These are phyloP conservation scores for Tetramitus jugosus DNA, from an alignment of 208 protist genomes.

Conservation along the genomic window DNA sequence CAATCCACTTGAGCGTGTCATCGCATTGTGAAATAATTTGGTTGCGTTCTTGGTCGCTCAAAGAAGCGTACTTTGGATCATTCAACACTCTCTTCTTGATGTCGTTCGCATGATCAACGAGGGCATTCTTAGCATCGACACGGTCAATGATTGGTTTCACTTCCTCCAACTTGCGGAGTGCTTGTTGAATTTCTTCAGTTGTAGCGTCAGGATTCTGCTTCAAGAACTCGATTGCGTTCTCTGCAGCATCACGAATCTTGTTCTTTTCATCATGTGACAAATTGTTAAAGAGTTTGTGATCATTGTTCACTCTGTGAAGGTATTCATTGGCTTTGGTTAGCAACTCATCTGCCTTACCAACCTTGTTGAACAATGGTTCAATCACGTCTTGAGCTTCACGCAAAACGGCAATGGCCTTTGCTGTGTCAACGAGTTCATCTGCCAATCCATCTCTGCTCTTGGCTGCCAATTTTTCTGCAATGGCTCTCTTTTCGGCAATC, in stretches of 20 bases:
- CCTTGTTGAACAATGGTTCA: not conserved
- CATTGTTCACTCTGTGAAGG: not conserved
- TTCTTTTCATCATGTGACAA: not conserved
- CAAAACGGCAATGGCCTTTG: no score
- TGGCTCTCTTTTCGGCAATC: no score
- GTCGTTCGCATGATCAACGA: not conserved
- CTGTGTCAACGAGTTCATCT: no score
- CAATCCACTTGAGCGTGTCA: slow-evolving; percentile 83
- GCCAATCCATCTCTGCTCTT: no score
- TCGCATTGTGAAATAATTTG: slow-evolving; percentile 67
- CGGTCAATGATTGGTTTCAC: not conserved
- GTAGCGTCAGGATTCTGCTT: not conserved
- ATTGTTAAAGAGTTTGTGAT: not conserved
- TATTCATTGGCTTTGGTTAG: not conserved
- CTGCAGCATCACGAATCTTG: not conserved
- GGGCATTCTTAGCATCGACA: not conserved
- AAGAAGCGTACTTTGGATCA: slow-evolving; percentile 68
- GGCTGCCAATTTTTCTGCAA: no score
- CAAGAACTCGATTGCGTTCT: not conserved
- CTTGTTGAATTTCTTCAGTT: not conserved
- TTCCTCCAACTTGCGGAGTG: not conserved
- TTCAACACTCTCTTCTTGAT: slow-evolving; percentile 42
- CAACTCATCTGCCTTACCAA: not conserved
- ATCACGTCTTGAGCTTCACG: not conserved
- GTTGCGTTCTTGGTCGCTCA: slow-evolving; percentile 73